A percentile compares a stretch with the other conserved stretches of the same genome.
phyloP scores from a whole-genome alignment of 2,329 filamentous ascomycete genomes.

The Cladosporium cucumerinum region DNA sequence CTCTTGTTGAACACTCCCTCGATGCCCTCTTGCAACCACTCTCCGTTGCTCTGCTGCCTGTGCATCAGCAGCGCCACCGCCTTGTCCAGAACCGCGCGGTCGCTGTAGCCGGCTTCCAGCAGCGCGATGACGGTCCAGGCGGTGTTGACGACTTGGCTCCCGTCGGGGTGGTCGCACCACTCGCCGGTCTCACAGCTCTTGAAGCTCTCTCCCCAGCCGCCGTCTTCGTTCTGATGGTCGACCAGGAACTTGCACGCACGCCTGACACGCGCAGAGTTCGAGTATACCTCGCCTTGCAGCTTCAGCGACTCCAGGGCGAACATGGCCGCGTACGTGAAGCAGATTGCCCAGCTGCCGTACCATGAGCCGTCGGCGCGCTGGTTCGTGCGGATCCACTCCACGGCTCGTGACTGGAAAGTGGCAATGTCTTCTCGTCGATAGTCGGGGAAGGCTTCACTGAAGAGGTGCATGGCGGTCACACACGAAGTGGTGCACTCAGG shows the following conservation, averaged over 20 bases:
- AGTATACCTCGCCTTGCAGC: constrained; percentile 76
- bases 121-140: constrained; percentile 76
- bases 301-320: constrained; percentile 87
- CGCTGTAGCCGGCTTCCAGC: constrained; percentile 77
- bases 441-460: constrained; percentile 74
- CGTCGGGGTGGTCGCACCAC: constrained; percentile 68
- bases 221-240: constrained; percentile 79
- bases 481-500: constrained; percentile 96
- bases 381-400: constrained; percentile 75
- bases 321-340: constrained; percentile 96
- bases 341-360: constrained; percentile 98
- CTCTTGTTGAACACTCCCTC: constrained; percentile 99
- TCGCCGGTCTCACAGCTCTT: constrained; percentile 72
- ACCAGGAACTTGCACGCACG: constrained; percentile 83
- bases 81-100: constrained; percentile 66
- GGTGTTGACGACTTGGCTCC: constrained; percentile 90
- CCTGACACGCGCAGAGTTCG: constrained; percentile 66
- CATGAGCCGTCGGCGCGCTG: constrained; percentile 84
- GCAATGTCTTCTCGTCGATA: constrained; percentile 76
- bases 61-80: constrained; percentile 79
- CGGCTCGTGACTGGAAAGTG: constrained; percentile 66
- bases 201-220: constrained; percentile 97
- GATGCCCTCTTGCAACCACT: constrained; percentile 93
- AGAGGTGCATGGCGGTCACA: constrained; percentile 80
- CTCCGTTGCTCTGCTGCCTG: constrained; percentile 81